Evolutionary conservation across 2,329 filamentous ascomycete species (phyloP).

Genomic region (Trichoderma sp.): DNA sequence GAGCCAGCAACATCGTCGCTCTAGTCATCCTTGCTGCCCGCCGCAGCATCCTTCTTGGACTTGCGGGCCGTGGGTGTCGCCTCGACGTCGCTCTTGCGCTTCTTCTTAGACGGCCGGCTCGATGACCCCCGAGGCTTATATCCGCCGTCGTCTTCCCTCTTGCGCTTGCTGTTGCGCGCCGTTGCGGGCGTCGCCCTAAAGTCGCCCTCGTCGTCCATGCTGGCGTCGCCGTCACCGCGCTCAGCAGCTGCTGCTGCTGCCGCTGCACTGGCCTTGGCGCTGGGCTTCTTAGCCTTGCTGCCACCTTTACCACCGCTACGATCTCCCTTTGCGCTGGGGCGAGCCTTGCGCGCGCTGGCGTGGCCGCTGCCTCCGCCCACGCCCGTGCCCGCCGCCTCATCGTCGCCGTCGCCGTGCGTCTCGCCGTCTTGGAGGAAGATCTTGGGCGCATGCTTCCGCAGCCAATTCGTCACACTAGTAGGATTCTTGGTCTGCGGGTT

Average conservation of each 20-base stretch:
- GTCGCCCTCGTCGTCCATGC: slow-evolving; percentile 47
- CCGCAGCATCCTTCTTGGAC: slow-evolving; percentile 41
- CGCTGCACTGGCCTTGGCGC: slow-evolving; percentile 30
- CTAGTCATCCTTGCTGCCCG: slow-evolving; percentile 38
- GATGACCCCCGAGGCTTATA: slow-evolving; percentile 62
- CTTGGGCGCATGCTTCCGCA: slow-evolving; percentile 80
- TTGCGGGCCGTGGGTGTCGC: slow-evolving; percentile 42
- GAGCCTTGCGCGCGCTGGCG: slow-evolving; percentile 42
- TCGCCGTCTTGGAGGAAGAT: slow-evolving; percentile 77
- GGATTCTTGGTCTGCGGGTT: slow-evolving; percentile 66
- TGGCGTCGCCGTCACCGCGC: slow-evolving; percentile 40
- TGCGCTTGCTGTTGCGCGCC: slow-evolving; percentile 47
- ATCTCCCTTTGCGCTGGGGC: slow-evolving; percentile 39
- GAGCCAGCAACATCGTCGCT: background rate
- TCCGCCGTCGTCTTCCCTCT: slow-evolving; percentile 61
- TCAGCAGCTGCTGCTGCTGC: slow-evolving; percentile 37
- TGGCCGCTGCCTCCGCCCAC: slow-evolving; percentile 27
- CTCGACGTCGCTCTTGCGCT: slow-evolving; percentile 58
- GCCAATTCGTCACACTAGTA: slow-evolving; percentile 93
- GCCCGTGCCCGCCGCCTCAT: slow-evolving; percentile 37
- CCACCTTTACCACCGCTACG: slow-evolving; percentile 46
- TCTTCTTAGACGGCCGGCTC: slow-evolving; percentile 58
- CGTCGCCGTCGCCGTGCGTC: slow-evolving; percentile 45
- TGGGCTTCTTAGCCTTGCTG: slow-evolving; percentile 44
- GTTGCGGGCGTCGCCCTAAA: slow-evolving; percentile 40